These are phyloP conservation scores for Musa schizocarpa DNA, from an alignment of 176 grass and related monocot genomes.

Conservation along the genomic window DNA sequence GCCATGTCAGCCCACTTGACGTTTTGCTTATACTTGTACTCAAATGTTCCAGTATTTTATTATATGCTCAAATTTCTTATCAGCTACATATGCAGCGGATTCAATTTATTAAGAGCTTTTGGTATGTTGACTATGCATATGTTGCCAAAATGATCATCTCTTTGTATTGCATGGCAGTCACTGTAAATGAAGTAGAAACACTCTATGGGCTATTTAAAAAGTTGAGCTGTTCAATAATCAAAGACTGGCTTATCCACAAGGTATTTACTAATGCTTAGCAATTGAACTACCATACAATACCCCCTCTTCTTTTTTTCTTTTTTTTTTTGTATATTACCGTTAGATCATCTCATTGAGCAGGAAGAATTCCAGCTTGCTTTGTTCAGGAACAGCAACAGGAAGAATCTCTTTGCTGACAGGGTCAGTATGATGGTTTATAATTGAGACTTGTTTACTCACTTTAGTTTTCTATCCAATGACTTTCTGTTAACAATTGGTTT, in stretches of 20 bases:
- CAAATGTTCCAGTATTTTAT: background rate
- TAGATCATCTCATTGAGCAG: background rate
- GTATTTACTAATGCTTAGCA: background rate
- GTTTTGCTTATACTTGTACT: background rate
- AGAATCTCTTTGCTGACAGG: conserved; percentile 5
- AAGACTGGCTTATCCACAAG: conserved; percentile 6
- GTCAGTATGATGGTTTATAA: background rate
- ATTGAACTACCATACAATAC: background rate
- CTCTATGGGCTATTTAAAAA: conserved; percentile 1
- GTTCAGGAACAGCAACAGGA: conserved; percentile 13
- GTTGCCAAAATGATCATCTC: background rate
- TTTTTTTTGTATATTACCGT: background rate
- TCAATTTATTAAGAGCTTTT: background rate
- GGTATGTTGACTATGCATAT: background rate
- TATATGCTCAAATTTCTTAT: background rate
- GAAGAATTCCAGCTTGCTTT: conserved; percentile 9
- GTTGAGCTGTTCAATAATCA: background rate
- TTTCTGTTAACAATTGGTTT: background rate
- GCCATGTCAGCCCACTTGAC: no score
- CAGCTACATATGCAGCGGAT: background rate
- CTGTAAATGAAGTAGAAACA: background rate
- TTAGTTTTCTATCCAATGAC: background rate
- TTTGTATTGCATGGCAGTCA: background rate
- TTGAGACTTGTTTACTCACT: background rate
- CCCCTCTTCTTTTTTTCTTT: background rate